Evolutionary conservation across 306 rosid species (phyloP).

Genomic region (Vigna reflexopilosa): DNA sequence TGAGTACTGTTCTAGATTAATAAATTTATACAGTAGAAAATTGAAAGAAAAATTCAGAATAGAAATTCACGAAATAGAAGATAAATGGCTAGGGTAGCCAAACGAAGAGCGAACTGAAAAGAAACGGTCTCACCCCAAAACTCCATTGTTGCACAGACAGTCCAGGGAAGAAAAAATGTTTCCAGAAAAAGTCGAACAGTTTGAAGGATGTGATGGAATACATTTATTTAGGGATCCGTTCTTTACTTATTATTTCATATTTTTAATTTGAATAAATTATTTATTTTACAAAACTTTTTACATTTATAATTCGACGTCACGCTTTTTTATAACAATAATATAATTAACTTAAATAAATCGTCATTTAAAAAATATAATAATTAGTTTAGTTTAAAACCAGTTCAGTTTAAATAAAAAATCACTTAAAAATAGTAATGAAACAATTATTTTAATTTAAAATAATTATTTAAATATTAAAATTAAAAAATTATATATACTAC

Average conservation of each 20-base stretch:
- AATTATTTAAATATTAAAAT: too few species aligned
- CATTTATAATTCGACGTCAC: too few species aligned
- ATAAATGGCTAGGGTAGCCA: not conserved
- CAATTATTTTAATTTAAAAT: too few species aligned
- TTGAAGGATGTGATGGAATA: not conserved
- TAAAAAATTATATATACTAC: too few species aligned
- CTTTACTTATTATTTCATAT: not conserved
- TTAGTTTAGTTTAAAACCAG: too few species aligned
- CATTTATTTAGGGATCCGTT: not conserved
- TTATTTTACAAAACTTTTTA: not conserved
- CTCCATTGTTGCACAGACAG: slow-evolving; percentile 3
- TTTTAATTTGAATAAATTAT: not conserved
- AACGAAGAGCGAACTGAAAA: not conserved
- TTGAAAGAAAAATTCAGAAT: not conserved
- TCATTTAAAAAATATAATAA: too few species aligned
- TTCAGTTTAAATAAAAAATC: too few species aligned
- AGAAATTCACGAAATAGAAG: not conserved
- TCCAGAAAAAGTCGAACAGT: not conserved
- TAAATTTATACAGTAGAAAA: not conserved
- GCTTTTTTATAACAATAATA: too few species aligned
- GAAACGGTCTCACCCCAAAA: not conserved
- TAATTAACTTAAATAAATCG: too few species aligned
- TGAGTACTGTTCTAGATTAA: not conserved
- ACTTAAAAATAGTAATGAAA: too few species aligned
- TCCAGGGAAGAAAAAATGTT: not conserved